phyloP scores from a whole-genome alignment of 176 grass and related monocot species.

The Paspalum vaginatum region DNA sequence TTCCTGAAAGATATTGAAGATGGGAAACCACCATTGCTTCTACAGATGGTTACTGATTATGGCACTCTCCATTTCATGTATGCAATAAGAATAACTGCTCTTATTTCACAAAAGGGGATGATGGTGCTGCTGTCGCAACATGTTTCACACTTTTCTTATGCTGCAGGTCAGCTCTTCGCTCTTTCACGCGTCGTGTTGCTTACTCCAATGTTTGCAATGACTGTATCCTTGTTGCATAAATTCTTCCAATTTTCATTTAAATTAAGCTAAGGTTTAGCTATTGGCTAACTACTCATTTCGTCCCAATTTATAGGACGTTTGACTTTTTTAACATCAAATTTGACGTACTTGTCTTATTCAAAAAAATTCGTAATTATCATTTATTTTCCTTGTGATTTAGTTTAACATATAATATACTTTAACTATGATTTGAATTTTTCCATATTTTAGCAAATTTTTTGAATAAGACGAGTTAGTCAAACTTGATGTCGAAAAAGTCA shows the following conservation, averaged over 20 bases:
- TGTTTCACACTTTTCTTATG: constrained; percentile 38
- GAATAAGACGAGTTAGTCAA: no score
- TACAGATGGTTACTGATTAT: constrained; percentile 82
- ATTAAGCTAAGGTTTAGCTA: constrained; percentile 21
- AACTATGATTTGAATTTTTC: no score
- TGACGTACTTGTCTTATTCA: no score
- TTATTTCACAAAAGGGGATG: constrained; percentile 21
- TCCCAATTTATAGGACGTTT: no score
- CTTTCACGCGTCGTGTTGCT: constrained; percentile 77
- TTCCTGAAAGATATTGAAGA: constrained; percentile 76
- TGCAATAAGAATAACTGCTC: constrained; percentile 7
- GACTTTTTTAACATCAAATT: no score
- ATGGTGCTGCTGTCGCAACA: constrained; percentile 17
- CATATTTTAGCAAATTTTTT: no score
- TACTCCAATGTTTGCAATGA: constrained; percentile 89
- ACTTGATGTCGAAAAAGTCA: no score
- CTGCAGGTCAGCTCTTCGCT: constrained; percentile 82
- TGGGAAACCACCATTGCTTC: constrained; percentile 84
- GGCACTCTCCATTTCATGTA: constrained; percentile 86
- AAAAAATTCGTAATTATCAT: no score
- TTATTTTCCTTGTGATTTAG: no score
- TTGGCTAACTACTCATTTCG: constrained; percentile 44
- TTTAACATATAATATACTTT: no score
- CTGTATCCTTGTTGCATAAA: constrained; percentile 74
- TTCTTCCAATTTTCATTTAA: constrained; percentile 19